Conservation (phyloP, 192 early-diverging fungal species). For the Podila horticola region DNA sequence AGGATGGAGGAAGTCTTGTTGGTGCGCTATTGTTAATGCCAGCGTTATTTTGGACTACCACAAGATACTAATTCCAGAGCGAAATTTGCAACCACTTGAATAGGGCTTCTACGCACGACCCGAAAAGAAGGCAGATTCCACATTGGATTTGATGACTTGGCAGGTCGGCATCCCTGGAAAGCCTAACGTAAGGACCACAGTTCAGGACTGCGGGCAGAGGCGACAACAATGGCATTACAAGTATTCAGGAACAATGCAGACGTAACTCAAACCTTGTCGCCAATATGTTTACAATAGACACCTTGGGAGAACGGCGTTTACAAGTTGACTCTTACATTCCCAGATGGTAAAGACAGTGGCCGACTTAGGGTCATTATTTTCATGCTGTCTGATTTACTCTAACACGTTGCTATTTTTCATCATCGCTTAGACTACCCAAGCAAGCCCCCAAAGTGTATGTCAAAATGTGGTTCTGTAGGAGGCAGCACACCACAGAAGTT, state of each 20-base stretch:
- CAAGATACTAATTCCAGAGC: not conserved
- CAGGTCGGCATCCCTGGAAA: constrained; percentile 66
- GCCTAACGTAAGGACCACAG: constrained; percentile 46
- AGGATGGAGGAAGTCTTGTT: not conserved
- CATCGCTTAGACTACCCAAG: constrained; percentile 50
- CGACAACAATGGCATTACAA: too few species aligned
- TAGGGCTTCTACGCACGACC: constrained; percentile 96
- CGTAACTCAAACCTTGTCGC: not conserved
- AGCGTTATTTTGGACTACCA: too few species aligned
- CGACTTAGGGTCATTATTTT: not conserved
- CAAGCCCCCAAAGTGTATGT: constrained; percentile 59
- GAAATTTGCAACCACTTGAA: constrained; percentile 9
- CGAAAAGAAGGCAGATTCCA: constrained; percentile 81
- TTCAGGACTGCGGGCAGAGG: too few species aligned
- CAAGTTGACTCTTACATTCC: constrained; percentile 85
- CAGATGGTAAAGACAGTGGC: constrained; percentile 64
- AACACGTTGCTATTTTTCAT: not conserved
- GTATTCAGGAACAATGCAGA: too few species aligned
- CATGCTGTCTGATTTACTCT: too few species aligned
- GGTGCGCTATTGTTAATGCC: too few species aligned
- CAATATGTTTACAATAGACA: constrained; percentile 53
- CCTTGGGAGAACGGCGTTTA: constrained; percentile 93
- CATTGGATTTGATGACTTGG: constrained; percentile 90
- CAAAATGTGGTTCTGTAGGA: not conserved
- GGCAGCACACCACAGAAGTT: not conserved